Percentiles rank a stretch among this genome's conserved stretches.
These are phyloP conservation scores for Inga leiocalycina DNA, from an alignment of 306 rosid genomes.

Conservation along the genomic window DNA sequence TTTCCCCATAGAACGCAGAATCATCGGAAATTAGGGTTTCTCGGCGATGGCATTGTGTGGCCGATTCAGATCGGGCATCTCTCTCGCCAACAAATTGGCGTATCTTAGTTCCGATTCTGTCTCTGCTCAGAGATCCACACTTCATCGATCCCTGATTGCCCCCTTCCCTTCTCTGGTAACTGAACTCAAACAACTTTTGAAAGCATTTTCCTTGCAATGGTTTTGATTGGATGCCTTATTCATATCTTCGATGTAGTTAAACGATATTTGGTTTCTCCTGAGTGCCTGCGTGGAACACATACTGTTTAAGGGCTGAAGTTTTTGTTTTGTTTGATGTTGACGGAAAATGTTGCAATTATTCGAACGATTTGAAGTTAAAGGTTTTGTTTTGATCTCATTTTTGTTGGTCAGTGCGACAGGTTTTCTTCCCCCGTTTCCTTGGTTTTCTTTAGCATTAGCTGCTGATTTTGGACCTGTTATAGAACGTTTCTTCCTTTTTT, in stretches of 20 bases:
- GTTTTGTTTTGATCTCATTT: background rate
- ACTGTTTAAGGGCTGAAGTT: background rate
- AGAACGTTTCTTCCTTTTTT: background rate
- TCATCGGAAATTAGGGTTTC: constrained; percentile 55
- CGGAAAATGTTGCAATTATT: background rate
- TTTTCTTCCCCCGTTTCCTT: background rate
- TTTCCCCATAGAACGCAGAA: background rate
- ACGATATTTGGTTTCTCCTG: background rate
- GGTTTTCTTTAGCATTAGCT: background rate
- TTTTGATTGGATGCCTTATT: background rate
- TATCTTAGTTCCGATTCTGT: constrained; percentile 42
- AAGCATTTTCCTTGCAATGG: background rate
- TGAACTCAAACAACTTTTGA: background rate
- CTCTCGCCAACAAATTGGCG: constrained; percentile 48
- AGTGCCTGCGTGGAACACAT: background rate
- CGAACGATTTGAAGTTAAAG: background rate
- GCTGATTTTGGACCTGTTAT: background rate
- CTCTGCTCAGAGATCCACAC: constrained; percentile 44
- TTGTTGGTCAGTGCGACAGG: background rate
- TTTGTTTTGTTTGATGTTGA: background rate
- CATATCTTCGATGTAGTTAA: background rate
- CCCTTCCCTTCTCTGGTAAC: constrained; percentile 52
- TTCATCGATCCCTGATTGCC: constrained; percentile 45
- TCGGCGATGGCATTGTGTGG: constrained; percentile 58
- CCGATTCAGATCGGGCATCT: constrained; percentile 67